These are phyloP conservation scores for Trametes sp. DNA, from an alignment of 1,284 basidiomycete genomes.

Conservation along the genomic window DNA sequence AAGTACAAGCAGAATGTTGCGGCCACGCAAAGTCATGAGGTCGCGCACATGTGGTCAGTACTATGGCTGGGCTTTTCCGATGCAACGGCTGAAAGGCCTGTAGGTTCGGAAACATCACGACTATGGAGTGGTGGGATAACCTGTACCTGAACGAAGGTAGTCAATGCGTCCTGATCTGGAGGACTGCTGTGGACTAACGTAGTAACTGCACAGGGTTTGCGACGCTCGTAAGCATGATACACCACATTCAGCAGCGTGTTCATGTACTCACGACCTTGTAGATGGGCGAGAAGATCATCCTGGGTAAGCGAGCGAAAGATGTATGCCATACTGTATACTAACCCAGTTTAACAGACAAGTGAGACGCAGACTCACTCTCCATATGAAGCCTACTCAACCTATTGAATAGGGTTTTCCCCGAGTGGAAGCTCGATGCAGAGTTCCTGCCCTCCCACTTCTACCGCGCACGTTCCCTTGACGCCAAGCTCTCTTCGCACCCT, in stretches of 20 bases:
- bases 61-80: not conserved
- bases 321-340: not conserved
- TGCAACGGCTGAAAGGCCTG: conserved; percentile 5
- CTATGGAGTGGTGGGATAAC: conserved; percentile 96
- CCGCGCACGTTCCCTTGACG: conserved; percentile 83
- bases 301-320: conserved; percentile 58
- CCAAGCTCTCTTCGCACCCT: conserved; percentile 92
- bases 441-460: conserved; percentile 79
- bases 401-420: conserved; percentile 68
- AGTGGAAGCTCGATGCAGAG: conserved; percentile 77
- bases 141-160: conserved; percentile 86
- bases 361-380: conserved; percentile 17
- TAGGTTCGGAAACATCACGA: conserved; percentile 91
- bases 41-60: conserved; percentile 83
- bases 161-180: too few species aligned
- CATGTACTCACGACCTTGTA: conserved; percentile 36
- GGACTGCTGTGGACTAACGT: not conserved
- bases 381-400: too few species aligned
- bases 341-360: conserved; percentile 54
- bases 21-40: conserved; percentile 83
- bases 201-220: conserved; percentile 75
- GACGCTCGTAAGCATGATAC: conserved; percentile 57
- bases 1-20: conserved; percentile 84
- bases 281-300: conserved; percentile 93
- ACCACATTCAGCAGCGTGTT: too few species aligned